phyloP scores from a whole-genome alignment of 2,329 filamentous ascomycete genomes.

The Alternaria postmessia region DNA sequence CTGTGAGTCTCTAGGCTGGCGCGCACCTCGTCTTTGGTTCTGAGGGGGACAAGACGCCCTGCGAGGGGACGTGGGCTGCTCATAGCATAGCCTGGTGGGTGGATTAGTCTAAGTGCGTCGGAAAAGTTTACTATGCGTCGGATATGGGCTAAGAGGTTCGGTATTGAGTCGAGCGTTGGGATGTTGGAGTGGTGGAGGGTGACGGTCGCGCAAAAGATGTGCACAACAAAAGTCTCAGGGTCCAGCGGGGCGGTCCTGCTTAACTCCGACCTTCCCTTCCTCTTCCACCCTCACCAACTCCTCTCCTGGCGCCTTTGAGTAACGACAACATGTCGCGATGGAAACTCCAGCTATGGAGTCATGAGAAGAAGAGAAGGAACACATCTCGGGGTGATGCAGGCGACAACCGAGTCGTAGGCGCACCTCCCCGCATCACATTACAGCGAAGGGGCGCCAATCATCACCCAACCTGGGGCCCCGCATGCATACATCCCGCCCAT shows the following conservation, averaged over 20 bases:
- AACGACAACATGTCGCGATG: constrained; percentile 1
- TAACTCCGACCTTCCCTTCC: constrained; percentile 13
- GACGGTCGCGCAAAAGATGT: neutral
- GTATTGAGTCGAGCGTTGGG: constrained; percentile 1
- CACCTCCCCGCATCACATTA: constrained; percentile 8
- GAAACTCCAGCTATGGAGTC: neutral
- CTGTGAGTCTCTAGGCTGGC: constrained; percentile 63
- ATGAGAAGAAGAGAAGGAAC: neutral
- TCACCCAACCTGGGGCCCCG: constrained; percentile 23
- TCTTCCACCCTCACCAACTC: constrained; percentile 2
- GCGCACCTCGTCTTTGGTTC: constrained; percentile 60
- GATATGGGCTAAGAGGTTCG: neutral
- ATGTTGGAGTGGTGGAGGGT: neutral
- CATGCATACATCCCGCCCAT: constrained; percentile 11
- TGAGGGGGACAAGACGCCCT: constrained; percentile 51
- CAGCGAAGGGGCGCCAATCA: constrained; percentile 5
- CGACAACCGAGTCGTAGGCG: neutral
- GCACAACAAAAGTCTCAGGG: constrained; percentile 20
- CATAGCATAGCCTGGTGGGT: constrained; percentile 34
- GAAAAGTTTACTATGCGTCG: constrained; percentile 8
- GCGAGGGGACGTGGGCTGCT: constrained; percentile 27
- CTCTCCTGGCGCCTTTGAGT: neutral
- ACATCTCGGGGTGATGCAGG: neutral
- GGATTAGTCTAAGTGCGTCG: constrained; percentile 4
- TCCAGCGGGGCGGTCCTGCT: constrained; percentile 20